phyloP scores from a whole-genome alignment of 2,329 filamentous ascomycete genomes.

The Sclerotinia sclerotiorum region DNA sequence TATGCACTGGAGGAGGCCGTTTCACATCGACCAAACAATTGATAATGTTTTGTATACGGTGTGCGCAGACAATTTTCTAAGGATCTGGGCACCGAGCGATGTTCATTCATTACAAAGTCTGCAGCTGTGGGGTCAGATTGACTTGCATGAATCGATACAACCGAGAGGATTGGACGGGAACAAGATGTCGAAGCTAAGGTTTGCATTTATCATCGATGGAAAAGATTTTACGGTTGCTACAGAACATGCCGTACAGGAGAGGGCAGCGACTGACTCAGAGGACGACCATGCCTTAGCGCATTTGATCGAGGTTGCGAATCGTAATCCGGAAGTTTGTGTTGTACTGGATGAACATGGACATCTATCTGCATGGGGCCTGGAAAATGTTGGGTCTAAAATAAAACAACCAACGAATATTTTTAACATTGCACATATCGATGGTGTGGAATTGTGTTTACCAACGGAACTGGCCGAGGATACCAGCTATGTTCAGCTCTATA shows the following conservation, averaged over 20 bases:
- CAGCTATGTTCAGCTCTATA: slow-evolving; percentile 65
- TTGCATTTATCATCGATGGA: slow-evolving; percentile 80
- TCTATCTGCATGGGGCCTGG: slow-evolving; percentile 90
- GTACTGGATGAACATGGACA: slow-evolving; percentile 79
- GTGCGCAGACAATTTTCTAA: slow-evolving; percentile 75
- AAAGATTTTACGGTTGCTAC: slow-evolving; percentile 76
- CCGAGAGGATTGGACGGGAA: slow-evolving; percentile 28
- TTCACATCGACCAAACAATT: slow-evolving; percentile 72
- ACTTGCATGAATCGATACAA: slow-evolving; percentile 71
- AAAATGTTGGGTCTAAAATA: slow-evolving; percentile 74
- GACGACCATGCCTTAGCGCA: slow-evolving; percentile 76
- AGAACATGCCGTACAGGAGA: slow-evolving; percentile 68
- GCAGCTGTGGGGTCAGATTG: slow-evolving; percentile 76
- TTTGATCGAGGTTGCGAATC: slow-evolving; percentile 80
- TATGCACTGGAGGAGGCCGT: slow-evolving; percentile 81
- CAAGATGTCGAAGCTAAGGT: slow-evolving; percentile 49
- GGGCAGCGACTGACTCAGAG: slow-evolving; percentile 50
- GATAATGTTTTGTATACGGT: slow-evolving; percentile 91
- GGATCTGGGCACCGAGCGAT: slow-evolving; percentile 81
- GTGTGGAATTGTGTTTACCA: slow-evolving; percentile 48
- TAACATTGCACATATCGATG: slow-evolving; percentile 77
- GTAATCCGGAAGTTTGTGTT: slow-evolving; percentile 82
- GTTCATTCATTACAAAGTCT: slow-evolving; percentile 69
- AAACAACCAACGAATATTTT: slow-evolving; percentile 71
- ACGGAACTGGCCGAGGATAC: slow-evolving; percentile 27